These are phyloP conservation scores for Penicillium janthinellum DNA, from an alignment of 2,329 filamentous ascomycete genomes.

Conservation along the genomic window DNA sequence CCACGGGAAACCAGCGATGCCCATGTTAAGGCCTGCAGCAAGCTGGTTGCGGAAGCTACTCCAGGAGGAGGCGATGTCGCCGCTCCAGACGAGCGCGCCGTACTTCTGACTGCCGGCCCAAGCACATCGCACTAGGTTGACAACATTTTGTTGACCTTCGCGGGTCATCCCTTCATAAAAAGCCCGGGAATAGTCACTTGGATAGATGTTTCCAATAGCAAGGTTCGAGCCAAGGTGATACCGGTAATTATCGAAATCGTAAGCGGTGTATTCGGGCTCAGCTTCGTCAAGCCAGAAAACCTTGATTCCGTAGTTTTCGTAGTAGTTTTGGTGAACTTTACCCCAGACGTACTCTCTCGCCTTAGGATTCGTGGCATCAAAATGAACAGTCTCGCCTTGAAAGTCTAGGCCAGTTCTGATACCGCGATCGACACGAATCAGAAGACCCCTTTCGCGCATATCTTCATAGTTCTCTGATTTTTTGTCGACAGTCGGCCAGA, in stretches of 20 bases:
- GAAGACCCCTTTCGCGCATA: constrained; percentile 51
- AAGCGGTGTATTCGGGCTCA: constrained; percentile 64
- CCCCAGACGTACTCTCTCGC: constrained; percentile 1
- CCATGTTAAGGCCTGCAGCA: constrained; percentile 65
- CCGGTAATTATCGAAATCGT: constrained; percentile 67
- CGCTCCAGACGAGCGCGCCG: constrained; percentile 65
- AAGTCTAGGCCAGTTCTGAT: constrained; percentile 61
- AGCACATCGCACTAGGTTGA: constrained; percentile 60
- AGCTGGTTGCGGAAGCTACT: constrained; percentile 59
- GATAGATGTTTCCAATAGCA: constrained; percentile 46
- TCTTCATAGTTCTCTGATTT: constrained; percentile 57
- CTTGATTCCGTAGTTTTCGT: constrained; percentile 58
- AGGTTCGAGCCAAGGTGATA: constrained; percentile 58
- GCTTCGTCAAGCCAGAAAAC: constrained; percentile 70
- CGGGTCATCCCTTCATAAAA: not conserved
- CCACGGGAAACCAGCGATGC: constrained; percentile 63
- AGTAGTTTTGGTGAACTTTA: constrained; percentile 60
- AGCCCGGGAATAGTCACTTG: not conserved
- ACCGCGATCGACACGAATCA: constrained; percentile 51
- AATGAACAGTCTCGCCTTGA: constrained; percentile 57
- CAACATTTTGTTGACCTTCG: constrained; percentile 56
- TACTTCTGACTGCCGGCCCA: constrained; percentile 63
- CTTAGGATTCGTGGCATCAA: constrained; percentile 1
- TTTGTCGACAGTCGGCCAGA: constrained; percentile 67
- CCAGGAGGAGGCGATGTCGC: constrained; percentile 67